Conservation (phyloP, 1,139 yeast genomes). For the Zygoascus meyerae region DNA sequence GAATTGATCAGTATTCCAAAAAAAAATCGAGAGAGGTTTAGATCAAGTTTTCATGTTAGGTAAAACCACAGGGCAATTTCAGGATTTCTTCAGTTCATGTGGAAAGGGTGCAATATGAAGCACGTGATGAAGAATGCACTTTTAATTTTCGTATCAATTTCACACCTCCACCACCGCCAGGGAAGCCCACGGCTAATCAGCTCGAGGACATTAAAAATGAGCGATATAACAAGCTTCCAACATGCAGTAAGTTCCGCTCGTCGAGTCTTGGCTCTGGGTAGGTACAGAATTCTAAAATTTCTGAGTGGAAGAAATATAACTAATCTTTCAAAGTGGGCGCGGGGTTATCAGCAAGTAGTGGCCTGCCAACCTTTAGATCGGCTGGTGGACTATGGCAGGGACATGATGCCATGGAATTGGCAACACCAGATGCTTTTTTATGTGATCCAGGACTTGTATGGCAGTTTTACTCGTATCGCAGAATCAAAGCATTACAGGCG, state of each 20-base stretch:
- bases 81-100: too few species aligned
- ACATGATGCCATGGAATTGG: constrained; percentile 73
- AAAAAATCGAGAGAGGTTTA: too few species aligned
- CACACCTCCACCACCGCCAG: too few species aligned
- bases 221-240: constrained; percentile 47
- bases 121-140: too few species aligned
- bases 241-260: constrained; percentile 46
- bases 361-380: constrained; percentile 69
- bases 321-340: constrained; percentile 54
- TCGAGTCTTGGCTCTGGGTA: constrained; percentile 55
- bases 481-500: constrained; percentile 60
- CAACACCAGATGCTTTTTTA: constrained; percentile 86
- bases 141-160: too few species aligned
- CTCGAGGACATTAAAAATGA: not conserved
- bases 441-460: constrained; percentile 81
- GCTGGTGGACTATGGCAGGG: constrained; percentile 73
- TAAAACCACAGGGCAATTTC: too few species aligned
- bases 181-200: too few species aligned
- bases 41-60: too few species aligned
- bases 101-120: too few species aligned
- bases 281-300: constrained; percentile 7
- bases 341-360: constrained; percentile 73
- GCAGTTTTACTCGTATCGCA: constrained; percentile 75
- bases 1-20: too few species aligned
- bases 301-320: not conserved